Evolutionary conservation across 352 stramenopile species (phyloP), one percentile per base, ranked within the genome.

Genomic region (Thalassiosira livingstoniorum): DNA sequence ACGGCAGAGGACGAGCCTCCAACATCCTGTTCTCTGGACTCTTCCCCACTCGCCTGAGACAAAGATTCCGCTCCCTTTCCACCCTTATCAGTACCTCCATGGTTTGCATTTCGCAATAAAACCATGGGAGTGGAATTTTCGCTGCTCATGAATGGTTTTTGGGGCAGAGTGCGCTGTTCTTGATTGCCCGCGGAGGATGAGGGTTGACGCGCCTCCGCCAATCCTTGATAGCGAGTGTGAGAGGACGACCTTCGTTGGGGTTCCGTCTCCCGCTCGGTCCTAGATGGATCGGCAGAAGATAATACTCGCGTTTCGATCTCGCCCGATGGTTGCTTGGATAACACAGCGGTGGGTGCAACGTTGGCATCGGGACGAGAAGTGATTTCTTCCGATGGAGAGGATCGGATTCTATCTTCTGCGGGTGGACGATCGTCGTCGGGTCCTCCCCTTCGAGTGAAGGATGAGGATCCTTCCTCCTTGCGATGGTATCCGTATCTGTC

Each of bases 41-140:
- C 62, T 62, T 62, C 57, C 18, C 58, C 61, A 43, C 31, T 61
- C 23, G 57, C 34, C 45, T 78, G 69, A 51, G 55, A 35, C 2
- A 32, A 10, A 10, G 15, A 62, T 25, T 34, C 0, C 13, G 37
- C 43, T 4, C 5, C 29, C 23, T 69, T 55, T 23, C 27, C 65
- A 42, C 4, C 7, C 27, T 58, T 72, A 31, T 37, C 27, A 31
- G 27, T 54, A 27, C 13, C 18, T 11, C 1, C 61, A 13, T 23
- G 1, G 31, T 70, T 70, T 67, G 47, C 60, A 47, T 62, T 82
- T 34, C 75, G 55, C 57, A 82, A 58, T 4, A 82, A 25, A 15
- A 82, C 61, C 75, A 82, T 82, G 23, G 65, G 75, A 32, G 75
- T 82, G 18, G 47, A 18, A 45, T 25, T 51, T 62, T 72, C 64